A percentile compares a stretch with the other conserved stretches of the same genome.
These are phyloP conservation scores for Nematocida ironsii DNA, from an alignment of 371 early-diverging fungal genomes.

Conservation along the genomic window DNA sequence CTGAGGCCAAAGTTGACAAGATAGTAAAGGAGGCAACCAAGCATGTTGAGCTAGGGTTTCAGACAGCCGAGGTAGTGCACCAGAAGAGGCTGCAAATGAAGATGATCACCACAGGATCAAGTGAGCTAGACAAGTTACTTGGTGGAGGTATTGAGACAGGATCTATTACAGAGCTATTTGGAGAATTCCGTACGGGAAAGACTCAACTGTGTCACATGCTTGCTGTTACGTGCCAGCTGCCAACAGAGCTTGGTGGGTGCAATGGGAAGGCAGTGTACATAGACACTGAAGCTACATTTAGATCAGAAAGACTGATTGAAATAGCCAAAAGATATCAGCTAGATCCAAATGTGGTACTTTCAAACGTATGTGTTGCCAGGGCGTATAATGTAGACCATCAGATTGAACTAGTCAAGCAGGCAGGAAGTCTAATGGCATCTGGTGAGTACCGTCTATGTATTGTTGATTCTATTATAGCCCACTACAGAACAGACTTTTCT, in stretches of 20 bases:
- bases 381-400: constrained; percentile 97
- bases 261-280: constrained; percentile 94
- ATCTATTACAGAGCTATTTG: constrained; percentile 95
- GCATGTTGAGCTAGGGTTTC: constrained; percentile 90
- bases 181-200: constrained; percentile 98
- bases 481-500: constrained; percentile 93
- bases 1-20: constrained; percentile 94
- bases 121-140: constrained; percentile 85
- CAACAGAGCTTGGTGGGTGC: constrained; percentile 80
- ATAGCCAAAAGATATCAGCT: constrained; percentile 84
- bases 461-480: constrained; percentile 89
- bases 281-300: constrained; percentile 97
- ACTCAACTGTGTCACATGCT: constrained; percentile 95
- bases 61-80: constrained; percentile 88
- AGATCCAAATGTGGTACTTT: constrained; percentile 80
- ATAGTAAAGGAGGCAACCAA: constrained; percentile 87
- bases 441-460: constrained; percentile 78
- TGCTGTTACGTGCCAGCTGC: constrained; percentile 92
- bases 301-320: constrained; percentile 82
- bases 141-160: constrained; percentile 96
- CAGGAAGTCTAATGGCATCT: constrained; percentile 92
- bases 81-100: constrained; percentile 79
- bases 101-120: constrained; percentile 85
- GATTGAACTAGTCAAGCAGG: constrained; percentile 80
- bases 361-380: constrained; percentile 89